Percentiles rank a stretch among this genome's conserved stretches.
phyloP scores from a whole-genome alignment of 129 eudicot genomes.

The Centrapalus pauciflorus region DNA sequence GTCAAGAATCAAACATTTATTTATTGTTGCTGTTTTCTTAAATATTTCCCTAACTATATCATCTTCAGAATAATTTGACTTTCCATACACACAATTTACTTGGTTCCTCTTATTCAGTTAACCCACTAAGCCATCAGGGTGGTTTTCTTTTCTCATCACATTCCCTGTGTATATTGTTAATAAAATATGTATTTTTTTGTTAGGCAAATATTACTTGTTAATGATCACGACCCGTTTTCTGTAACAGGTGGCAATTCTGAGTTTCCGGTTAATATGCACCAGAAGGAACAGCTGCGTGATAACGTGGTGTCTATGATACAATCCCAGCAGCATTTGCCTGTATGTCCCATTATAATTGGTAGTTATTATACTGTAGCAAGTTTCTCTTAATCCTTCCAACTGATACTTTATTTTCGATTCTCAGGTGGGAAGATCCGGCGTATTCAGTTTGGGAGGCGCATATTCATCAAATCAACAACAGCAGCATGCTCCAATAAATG shows the following conservation, averaged over 20 bases:
- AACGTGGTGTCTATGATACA: slow-evolving; percentile 63
- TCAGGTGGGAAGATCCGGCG: slow-evolving; percentile 80
- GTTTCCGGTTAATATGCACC: slow-evolving; percentile 59
- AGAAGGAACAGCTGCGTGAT: slow-evolving; percentile 79
- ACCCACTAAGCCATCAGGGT: no score
- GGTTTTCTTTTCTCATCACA: slow-evolving; percentile 1
- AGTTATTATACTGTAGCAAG: neutral
- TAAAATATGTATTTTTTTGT: slow-evolving; percentile 4
- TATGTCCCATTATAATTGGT: slow-evolving; percentile 21
- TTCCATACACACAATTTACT: no score
- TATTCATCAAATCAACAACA: slow-evolving; percentile 83
- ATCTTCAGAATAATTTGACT: no score
- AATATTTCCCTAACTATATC: no score
- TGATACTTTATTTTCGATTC: slow-evolving; percentile 1
- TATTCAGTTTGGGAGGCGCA: slow-evolving; percentile 60
- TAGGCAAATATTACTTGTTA: neutral
- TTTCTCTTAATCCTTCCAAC: slow-evolving; percentile 2
- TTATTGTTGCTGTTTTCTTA: neutral
- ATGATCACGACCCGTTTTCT: slow-evolving; percentile 8
- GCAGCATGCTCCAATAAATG: slow-evolving; percentile 60
- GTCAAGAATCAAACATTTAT: slow-evolving; percentile 12
- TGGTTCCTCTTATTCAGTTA: no score
- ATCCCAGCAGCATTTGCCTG: slow-evolving; percentile 70
- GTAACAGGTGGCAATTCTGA: slow-evolving; percentile 56
- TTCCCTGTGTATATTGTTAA: neutral